phyloP scores from a whole-genome alignment of 2,329 filamentous ascomycete genomes.

The Monilinia laxa region DNA sequence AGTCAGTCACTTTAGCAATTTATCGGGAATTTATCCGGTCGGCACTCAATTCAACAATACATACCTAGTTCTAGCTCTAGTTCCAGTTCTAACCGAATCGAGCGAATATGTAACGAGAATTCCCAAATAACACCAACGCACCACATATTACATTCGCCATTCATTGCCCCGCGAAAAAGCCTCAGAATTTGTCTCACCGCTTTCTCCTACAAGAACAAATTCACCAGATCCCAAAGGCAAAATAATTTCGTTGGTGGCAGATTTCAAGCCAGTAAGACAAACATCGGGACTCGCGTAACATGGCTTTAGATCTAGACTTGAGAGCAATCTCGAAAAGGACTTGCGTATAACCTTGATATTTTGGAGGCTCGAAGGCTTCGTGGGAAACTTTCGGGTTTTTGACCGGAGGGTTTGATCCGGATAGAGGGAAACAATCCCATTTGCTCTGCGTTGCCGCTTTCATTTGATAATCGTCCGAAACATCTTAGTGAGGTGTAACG shows the following conservation, averaged over 20 bases:
- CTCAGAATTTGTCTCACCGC: background rate
- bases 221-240: background rate
- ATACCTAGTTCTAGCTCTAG: too few species aligned
- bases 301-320: background rate
- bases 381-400: background rate
- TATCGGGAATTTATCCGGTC: too few species aligned
- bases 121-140: too few species aligned
- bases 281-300: background rate
- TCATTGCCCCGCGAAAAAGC: background rate
- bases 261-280: background rate
- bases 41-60: too few species aligned
- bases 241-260: background rate
- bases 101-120: too few species aligned
- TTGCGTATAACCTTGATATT: background rate
- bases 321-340: background rate
- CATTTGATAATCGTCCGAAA: slow-evolving; percentile 12
- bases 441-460: slow-evolving; percentile 3
- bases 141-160: background rate
- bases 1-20: too few species aligned
- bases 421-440: slow-evolving; percentile 6
- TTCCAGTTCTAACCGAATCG: too few species aligned
- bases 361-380: background rate
- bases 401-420: background rate
- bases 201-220: background rate
- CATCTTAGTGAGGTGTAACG: background rate